phyloP scores from a whole-genome alignment of 2,329 filamentous ascomycete species.

The Apiospora arundinis region DNA sequence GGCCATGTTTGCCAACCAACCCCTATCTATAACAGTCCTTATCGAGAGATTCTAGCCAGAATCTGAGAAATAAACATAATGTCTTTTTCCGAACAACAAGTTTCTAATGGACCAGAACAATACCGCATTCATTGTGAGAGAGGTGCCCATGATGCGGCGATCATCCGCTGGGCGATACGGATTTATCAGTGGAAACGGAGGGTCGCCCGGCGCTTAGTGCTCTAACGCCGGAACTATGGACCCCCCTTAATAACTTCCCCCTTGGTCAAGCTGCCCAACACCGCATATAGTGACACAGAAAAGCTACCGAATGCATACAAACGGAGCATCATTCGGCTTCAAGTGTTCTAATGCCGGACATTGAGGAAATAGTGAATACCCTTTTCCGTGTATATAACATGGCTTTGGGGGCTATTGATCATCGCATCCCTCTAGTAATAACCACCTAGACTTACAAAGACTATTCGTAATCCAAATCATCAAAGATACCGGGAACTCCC shows the following conservation, averaged over 20 bases:
- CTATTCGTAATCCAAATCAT: neutral
- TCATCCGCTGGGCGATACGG: neutral
- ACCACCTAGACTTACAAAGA: neutral
- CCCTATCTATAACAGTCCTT: neutral
- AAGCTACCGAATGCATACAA: neutral
- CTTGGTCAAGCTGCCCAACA: neutral
- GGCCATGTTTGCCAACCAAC: neutral
- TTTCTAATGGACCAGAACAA: neutral
- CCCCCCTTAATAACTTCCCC: neutral
- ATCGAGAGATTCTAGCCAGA: neutral
- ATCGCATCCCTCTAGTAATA: no score
- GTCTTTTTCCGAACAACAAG: neutral
- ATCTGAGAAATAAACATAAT: neutral
- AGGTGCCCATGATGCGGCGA: neutral
- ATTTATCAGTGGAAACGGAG: neutral
- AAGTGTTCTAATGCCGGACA: neutral
- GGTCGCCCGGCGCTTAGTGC: neutral
- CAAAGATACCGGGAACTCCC: neutral
- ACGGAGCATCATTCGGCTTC: neutral
- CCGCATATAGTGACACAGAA: neutral
- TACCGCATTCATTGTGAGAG: neutral
- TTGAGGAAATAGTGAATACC: neutral
- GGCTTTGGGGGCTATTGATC: neutral
- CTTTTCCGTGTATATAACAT: neutral
- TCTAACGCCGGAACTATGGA: conserved; percentile 23